phyloP scores from a whole-genome alignment of 2,329 filamentous ascomycete genomes.

The Aspergillus glaucus region DNA sequence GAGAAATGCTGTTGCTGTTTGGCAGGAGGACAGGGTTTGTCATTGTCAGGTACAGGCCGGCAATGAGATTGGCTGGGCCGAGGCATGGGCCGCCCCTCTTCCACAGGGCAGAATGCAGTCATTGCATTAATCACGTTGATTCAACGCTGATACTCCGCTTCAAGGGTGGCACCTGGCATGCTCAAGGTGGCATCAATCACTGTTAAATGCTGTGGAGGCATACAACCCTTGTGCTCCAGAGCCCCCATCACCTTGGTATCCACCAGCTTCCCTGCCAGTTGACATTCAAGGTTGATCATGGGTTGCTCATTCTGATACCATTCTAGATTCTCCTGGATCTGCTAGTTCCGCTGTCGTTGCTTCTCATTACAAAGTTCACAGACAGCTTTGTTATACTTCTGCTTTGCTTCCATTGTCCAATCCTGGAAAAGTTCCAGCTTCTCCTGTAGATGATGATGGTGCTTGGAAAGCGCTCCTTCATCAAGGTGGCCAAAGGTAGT shows the following conservation, averaged over 20 bases:
- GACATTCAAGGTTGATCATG: slow-evolving; percentile 14
- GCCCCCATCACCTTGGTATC: slow-evolving; percentile 6
- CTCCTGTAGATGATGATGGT: slow-evolving; percentile 2
- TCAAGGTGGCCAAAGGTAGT: slow-evolving; percentile 1
- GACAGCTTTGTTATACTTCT: slow-evolving; percentile 8
- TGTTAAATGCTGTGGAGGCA: slow-evolving; percentile 15
- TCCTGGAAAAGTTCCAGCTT: slow-evolving; percentile 10
- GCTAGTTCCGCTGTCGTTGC: slow-evolving; percentile 1
- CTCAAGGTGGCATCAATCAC: slow-evolving; percentile 18
- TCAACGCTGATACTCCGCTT: slow-evolving; percentile 16
- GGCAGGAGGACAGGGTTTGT: slow-evolving; percentile 46
- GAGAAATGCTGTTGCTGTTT: slow-evolving; percentile 17
- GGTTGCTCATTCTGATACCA: slow-evolving; percentile 13
- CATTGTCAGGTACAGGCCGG: slow-evolving; percentile 44
- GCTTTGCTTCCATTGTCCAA: slow-evolving; percentile 8
- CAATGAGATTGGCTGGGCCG: slow-evolving; percentile 3
- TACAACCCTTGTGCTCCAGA: slow-evolving; percentile 14
- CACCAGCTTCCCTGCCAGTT: slow-evolving; percentile 12
- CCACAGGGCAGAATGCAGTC: slow-evolving; percentile 16
- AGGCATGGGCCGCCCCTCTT: slow-evolving; percentile 11
- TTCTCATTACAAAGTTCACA: slow-evolving; percentile 15
- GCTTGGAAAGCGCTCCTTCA: not conserved
- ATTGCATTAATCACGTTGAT: slow-evolving; percentile 20
- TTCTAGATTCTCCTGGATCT: slow-evolving; percentile 11
- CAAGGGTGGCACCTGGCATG: slow-evolving; percentile 14